phyloP scores from a whole-genome alignment of 1,284 basidiomycete genomes.

The Marasmius fiardii region DNA sequence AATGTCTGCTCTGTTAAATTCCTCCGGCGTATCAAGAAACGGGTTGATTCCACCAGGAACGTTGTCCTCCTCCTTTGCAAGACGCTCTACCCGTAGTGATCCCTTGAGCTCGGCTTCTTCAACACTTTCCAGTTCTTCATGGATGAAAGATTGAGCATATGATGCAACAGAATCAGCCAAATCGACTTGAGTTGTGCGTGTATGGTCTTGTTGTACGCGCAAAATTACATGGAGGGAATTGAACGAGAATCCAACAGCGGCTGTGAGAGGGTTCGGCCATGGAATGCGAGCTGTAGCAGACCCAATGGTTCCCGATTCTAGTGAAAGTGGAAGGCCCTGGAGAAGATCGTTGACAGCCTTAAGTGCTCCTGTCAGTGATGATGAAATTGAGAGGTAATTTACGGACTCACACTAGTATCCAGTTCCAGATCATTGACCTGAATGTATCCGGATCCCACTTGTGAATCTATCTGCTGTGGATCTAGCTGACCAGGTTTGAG shows the following conservation, averaged over 20 bases:
- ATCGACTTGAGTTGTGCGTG: slow-evolving; percentile 30
- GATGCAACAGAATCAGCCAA: slow-evolving; percentile 77
- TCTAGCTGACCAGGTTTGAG: slow-evolving; percentile 88
- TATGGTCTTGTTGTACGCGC: slow-evolving; percentile 36
- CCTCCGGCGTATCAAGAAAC: slow-evolving; percentile 41
- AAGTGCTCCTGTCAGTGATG: slow-evolving; percentile 10
- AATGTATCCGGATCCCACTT: slow-evolving; percentile 85
- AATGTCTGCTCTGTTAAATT: slow-evolving; percentile 35
- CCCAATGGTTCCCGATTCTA: slow-evolving; percentile 72
- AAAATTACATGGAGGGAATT: slow-evolving; percentile 63
- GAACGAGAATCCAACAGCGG: slow-evolving; percentile 65
- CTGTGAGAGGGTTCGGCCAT: slow-evolving; percentile 72
- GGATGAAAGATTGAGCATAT: slow-evolving; percentile 81
- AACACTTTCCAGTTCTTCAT: slow-evolving; percentile 70
- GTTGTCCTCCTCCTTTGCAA: slow-evolving; percentile 30
- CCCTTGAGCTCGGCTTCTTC: slow-evolving; percentile 74
- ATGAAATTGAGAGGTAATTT: slow-evolving; percentile 7
- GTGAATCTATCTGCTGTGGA: slow-evolving; percentile 84
- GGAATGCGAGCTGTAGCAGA: slow-evolving; percentile 75
- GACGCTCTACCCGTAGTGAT: slow-evolving; percentile 54
- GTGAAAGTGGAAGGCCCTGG: slow-evolving; percentile 61
- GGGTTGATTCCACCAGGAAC: slow-evolving; percentile 69
- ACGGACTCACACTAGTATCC: slow-evolving; percentile 62
- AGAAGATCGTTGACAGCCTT: slow-evolving; percentile 82
- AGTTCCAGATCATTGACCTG: slow-evolving; percentile 84